Conservation (phyloP, 1,284 basidiomycete species). For the Boletus smithii region DNA sequence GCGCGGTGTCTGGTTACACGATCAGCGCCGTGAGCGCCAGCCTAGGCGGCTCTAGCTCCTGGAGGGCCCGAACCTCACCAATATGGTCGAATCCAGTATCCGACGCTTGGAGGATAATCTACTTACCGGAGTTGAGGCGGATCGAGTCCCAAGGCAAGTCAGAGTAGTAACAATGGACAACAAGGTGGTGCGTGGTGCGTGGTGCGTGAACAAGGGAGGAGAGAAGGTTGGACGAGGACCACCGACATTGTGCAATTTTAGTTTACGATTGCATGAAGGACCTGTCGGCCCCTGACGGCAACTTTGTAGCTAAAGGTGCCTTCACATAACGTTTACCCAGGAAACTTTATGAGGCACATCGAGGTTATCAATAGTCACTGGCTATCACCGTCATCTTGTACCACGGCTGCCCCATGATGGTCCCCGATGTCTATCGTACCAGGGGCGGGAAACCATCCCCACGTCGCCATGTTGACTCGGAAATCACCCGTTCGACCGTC, state of each 20-base stretch:
- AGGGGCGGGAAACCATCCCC: conserved; percentile 60
- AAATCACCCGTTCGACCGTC: conserved; percentile 44
- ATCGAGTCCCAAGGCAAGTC: conserved; percentile 48
- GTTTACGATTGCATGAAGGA: not conserved
- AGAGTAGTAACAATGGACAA: not conserved
- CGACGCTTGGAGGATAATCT: not conserved
- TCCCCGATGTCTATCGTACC: conserved; percentile 27
- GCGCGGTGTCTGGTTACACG: conserved; percentile 42
- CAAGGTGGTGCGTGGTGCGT: not conserved
- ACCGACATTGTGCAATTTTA: not conserved
- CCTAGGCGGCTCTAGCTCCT: not conserved
- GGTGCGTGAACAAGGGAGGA: not conserved
- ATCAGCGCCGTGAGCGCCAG: not conserved
- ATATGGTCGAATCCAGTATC: conserved; percentile 36
- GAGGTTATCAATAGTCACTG: not conserved
- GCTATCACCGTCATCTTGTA: not conserved
- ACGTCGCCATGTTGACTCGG: conserved; percentile 46
- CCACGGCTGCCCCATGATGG: not conserved
- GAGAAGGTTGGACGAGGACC: not conserved
- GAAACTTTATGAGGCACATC: not conserved
- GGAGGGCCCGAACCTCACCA: conserved; percentile 32
- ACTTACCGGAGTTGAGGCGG: conserved; percentile 43
- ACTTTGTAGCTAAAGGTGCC: no score
- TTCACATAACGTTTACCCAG: not conserved
- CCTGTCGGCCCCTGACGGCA: no score